Evolutionary conservation across 2,329 filamentous ascomycete genomes (phyloP), one percentile per base, ranked within the genome.

Genomic region (Pleomassaria siparia): DNA sequence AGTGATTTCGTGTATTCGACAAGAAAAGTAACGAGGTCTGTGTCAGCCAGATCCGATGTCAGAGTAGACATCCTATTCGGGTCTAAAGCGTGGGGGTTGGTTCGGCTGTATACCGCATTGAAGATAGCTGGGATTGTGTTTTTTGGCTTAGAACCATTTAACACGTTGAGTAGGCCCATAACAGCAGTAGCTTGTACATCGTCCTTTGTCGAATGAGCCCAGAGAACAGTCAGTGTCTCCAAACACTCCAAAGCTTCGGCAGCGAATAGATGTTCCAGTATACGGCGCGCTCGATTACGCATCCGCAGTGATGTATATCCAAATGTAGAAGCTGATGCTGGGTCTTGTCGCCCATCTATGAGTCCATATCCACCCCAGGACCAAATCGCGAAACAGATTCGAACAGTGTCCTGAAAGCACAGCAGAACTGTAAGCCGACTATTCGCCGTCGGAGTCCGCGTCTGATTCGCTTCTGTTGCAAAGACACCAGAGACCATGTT

Each of bases 391-490:
- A 95, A 95, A 70, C 91, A 96, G 41, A 95, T 88, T 20, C 90
- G 84, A 49, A 97, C 89, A 1, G 91, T 90, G 67, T 99, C 95
- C 69, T 97, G 92, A 66, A 99, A 96, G 10, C 91, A 95, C n/a
- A 99, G 78, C 35, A 96, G 79, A 16, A 99, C 92, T 0, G 94
- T 97, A 18, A 99, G 78, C 37, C 92, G 84, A 60, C 94, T 92
- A 63, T 97, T 99, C 8, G 91, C 91, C n/a, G 89, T 91, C 7
- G 86, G 84, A 49, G 86, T 90, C 40, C 91, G 85, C n/a, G 84
- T 80, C 51, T 91, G 88, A 2, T 81, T 84, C 1, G 82, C 78
- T 49, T 96, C 91, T 1, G 87, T 83, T 29, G 89, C 81, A 66
- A 96, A 96, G 0, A 96, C 89, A 1, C 90, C 90, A 1, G 91